A percentile compares a stretch with the other conserved stretches of the same genome.
phyloP scores from a whole-genome alignment of 495 filamentous ascomycete species.

The Penicillium malachiteum region DNA sequence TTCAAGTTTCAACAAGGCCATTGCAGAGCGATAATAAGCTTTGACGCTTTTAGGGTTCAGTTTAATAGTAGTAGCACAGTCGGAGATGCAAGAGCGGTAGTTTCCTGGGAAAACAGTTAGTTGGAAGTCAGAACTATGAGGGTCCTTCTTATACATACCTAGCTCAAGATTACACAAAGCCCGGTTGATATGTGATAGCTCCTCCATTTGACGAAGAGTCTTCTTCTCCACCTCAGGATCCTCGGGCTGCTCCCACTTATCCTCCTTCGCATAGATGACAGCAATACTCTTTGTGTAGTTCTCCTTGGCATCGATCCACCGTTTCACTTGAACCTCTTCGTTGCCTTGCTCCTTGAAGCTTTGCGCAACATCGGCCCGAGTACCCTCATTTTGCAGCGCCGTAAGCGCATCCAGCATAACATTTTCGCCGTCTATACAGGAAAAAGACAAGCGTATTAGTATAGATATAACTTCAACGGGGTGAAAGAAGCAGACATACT shows the following conservation, averaged over 20 bases:
- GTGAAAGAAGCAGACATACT: conserved; percentile 32
- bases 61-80: conserved; percentile 76
- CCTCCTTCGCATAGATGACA: conserved; percentile 59
- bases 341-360: conserved; percentile 89
- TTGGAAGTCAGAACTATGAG: not conserved
- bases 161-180: conserved; percentile 81
- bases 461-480: not conserved
- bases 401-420: conserved; percentile 78
- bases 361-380: conserved; percentile 70
- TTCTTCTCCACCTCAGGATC: conserved; percentile 53
- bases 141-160: conserved; percentile 40
- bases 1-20: conserved; percentile 71
- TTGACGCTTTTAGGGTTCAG: conserved; percentile 80
- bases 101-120: conserved; percentile 54
- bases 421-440: conserved; percentile 57
- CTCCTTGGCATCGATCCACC: conserved; percentile 82
- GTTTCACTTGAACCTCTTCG: conserved; percentile 70
- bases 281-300: conserved; percentile 84
- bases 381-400: conserved; percentile 90
- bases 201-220: conserved; percentile 60
- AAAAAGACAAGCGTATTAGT: not conserved
- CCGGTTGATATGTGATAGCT: conserved; percentile 79
- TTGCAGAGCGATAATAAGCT: conserved; percentile 79
- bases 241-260: conserved; percentile 48
- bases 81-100: conserved; percentile 76